phyloP scores from a whole-genome alignment of 129 eudicot genomes.

The Flaveria ramosissima region DNA sequence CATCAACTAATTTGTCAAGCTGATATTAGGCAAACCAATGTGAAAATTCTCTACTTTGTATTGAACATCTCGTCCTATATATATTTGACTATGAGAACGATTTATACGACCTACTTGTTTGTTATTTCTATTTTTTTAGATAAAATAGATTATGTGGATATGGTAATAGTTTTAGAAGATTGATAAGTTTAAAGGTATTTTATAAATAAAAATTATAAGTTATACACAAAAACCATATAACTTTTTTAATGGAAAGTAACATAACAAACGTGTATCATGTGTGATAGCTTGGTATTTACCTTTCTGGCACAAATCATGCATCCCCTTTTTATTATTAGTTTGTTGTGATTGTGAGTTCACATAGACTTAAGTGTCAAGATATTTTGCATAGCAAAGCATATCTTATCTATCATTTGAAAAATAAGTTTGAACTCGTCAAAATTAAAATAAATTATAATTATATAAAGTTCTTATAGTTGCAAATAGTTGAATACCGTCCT shows the following conservation, averaged over 20 bases:
- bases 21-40: no score
- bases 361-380: neutral
- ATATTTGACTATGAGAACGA: neutral
- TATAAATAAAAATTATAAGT: no score
- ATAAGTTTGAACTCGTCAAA: neutral
- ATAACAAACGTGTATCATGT: neutral
- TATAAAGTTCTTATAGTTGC: no score
- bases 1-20: no score
- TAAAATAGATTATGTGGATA: neutral
- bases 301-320: neutral
- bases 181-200: neutral
- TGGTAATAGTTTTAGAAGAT: neutral
- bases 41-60: no score
- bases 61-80: no score
- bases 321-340: neutral
- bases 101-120: neutral
- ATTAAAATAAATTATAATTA: no score
- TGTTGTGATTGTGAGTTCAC: constrained; percentile 1
- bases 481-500: no score
- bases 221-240: no score
- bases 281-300: neutral
- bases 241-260: neutral
- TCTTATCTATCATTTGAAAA: neutral
- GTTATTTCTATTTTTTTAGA: neutral
- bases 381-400: neutral